Evolutionary conservation across 176 grass and related monocot genomes (phyloP), one percentile per base, ranked within the genome.

Genomic region (Otatea glauca): DNA sequence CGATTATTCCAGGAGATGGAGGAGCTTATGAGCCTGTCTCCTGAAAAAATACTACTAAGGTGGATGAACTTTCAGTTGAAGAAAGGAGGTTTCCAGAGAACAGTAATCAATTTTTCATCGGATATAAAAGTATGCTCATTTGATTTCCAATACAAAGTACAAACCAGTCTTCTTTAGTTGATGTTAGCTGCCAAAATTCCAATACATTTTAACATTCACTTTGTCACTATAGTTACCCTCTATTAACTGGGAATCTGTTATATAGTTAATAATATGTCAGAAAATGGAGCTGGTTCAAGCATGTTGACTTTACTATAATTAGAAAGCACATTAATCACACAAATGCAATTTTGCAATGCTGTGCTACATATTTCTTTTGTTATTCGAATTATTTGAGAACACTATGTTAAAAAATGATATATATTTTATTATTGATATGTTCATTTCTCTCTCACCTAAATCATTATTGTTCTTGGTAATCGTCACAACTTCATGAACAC

Each of bases 61-160:
- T 98, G 96, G 96, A 93, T 98, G 93, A 98, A 98, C 85, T 98
- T 98, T 87, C 96, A 95, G 45, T 73, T 98, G 48, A 98, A 95
- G 90, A 98, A 95, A 92, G 93, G 91, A 70, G 91, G 93, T 77
- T 90, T 91, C 65, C 79, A 83, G 62, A 88, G 91, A 66, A 87
- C 69, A 62, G 79, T 95, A 70, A 78, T 91, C 60, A 98, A 95
- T 75, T 98, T 98, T 82, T 98, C 96, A 55, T 98, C 96, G 20
- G 96, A 98, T 87, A 89, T 94, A 76, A 95, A 98, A 83, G 96
- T 98, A 93, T 69, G 81, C 18, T 61, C 27, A 82, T 42, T 74
- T 58, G 10, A 89, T 50, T 84, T 66, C 78, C 25, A 70, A 58
- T 25, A 24, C 27, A 65, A 85, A 72, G 59, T 21, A 20, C n/a